A percentile compares a stretch with the other conserved stretches of the same genome.
Evolutionary conservation across 108 stramenopile genomes (phyloP).

Genomic region (Stephanodiscus minutulus): DNA sequence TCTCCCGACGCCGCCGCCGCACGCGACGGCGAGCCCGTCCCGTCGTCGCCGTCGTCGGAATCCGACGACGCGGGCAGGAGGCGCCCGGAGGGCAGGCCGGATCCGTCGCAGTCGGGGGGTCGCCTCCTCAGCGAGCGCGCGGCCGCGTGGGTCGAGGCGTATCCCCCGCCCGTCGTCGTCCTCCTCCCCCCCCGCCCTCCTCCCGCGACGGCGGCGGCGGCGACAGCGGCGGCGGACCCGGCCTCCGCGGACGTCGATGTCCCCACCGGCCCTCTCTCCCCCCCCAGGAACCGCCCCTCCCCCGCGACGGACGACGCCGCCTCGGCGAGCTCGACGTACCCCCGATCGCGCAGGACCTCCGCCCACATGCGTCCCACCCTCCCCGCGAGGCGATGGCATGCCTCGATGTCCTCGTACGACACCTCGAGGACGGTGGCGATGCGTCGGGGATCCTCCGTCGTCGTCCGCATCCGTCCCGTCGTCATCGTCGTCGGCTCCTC

Average conservation of each 20-base stretch:
- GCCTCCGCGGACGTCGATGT: background rate
- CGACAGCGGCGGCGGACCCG: background rate
- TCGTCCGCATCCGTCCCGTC: background rate
- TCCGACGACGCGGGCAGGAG: constrained; percentile 4
- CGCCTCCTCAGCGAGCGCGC: constrained; percentile 24
- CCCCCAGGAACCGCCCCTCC: constrained; percentile 24
- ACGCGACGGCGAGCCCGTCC: background rate
- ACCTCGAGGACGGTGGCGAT: constrained; percentile 11
- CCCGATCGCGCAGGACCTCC: constrained; percentile 9
- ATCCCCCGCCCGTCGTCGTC: background rate
- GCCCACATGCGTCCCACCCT: constrained; percentile 31
- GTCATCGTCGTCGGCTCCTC: background rate
- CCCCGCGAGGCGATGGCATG: constrained; percentile 20
- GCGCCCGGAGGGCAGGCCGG: constrained; percentile 19
- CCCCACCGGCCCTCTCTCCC: too few relatives aligned
- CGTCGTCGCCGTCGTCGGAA: background rate
- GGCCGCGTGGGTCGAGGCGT: constrained; percentile 21
- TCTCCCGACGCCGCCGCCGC: background rate
- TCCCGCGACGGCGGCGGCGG: background rate
- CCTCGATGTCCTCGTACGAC: constrained; percentile 12
- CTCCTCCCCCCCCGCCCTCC: background rate
- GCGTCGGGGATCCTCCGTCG: background rate
- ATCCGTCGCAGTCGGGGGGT: constrained; percentile 38
- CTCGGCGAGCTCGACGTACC: constrained; percentile 24
- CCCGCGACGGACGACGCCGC: constrained; percentile 7